These are phyloP conservation scores for Xylaria sp. DNA, from an alignment of 2,329 filamentous ascomycete species.

Conservation along the genomic window DNA sequence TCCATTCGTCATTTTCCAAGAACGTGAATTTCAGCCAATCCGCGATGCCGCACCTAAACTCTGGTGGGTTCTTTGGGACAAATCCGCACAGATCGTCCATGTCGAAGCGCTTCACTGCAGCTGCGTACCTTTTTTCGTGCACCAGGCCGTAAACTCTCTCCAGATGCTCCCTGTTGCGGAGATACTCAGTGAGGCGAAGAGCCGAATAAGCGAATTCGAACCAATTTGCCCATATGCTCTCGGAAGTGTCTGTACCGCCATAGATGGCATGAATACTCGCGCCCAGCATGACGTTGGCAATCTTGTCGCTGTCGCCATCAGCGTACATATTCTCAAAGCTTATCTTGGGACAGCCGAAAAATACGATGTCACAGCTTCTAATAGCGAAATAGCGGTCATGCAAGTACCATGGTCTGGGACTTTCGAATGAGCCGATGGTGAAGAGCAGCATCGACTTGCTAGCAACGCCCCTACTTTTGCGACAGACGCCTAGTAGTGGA, in stretches of 20 bases:
- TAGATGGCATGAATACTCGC: not conserved
- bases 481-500: slow-evolving; percentile 3
- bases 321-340: not conserved
- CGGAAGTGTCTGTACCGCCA: not conserved
- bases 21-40: not conserved
- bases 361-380: slow-evolving; percentile 7
- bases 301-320: not conserved
- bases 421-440: not conserved
- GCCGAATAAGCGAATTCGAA: not conserved
- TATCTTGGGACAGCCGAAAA: not conserved
- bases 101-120: not conserved
- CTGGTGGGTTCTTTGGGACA: not conserved
- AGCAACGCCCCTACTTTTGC: slow-evolving; percentile 2
- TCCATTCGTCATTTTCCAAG: not conserved
- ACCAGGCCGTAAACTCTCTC: slow-evolving; percentile 10
- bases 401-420: too few relatives aligned
- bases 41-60: not conserved
- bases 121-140: not conserved
- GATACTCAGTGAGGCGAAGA: not conserved
- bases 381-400: slow-evolving; percentile 12
- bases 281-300: not conserved
- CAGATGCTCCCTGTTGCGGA: not conserved
- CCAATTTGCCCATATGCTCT: slow-evolving; percentile 4
- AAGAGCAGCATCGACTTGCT: not conserved
- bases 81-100: not conserved